Evolutionary conservation across 495 filamentous ascomycete genomes (phyloP).

Genomic region (Letharia columbiana): DNA sequence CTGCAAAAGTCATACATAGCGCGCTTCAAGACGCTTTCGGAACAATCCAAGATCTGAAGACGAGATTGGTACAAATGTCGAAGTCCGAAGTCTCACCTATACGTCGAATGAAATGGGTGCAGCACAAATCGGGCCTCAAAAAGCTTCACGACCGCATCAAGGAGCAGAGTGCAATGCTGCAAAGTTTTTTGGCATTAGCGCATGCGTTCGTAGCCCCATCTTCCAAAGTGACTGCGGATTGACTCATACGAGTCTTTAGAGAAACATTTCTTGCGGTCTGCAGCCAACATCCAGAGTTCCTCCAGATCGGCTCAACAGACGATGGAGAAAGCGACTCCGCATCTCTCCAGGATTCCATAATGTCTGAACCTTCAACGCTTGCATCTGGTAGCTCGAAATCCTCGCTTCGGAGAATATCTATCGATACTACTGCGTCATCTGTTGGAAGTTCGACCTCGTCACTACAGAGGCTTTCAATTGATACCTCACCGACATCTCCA

Average conservation of each 20-base stretch:
- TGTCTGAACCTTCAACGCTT: conserved; percentile 7
- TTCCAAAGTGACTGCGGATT: background rate
- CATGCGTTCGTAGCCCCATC: conserved; percentile 12
- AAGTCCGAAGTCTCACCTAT: conserved; percentile 14
- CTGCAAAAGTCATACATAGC: conserved; percentile 9
- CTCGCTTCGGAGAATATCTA: conserved; percentile 13
- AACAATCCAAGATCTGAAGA: conserved; percentile 14
- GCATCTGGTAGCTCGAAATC: background rate
- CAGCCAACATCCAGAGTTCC: conserved; percentile 14
- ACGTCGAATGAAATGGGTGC: conserved; percentile 18
- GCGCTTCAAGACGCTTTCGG: conserved; percentile 10
- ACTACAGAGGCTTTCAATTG: conserved; percentile 6
- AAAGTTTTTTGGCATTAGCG: conserved; percentile 15
- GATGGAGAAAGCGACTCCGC: conserved; percentile 6
- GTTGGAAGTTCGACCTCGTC: conserved; percentile 9
- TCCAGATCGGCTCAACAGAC: conserved; percentile 12
- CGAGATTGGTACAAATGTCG: conserved; percentile 5
- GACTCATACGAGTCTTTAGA: conserved; percentile 1
- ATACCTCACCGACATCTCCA: background rate
- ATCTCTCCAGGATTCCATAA: background rate
- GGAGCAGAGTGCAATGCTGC: conserved; percentile 14
- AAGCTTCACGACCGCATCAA: conserved; percentile 18
- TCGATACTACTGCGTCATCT: conserved; percentile 14
- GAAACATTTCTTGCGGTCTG: conserved; percentile 16
- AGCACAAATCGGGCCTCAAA: conserved; percentile 13